A percentile compares a stretch with the other conserved stretches of the same genome.
Evolutionary conservation across 2,329 filamentous ascomycete genomes (phyloP).

Genomic region (Verticillium isaacii): DNA sequence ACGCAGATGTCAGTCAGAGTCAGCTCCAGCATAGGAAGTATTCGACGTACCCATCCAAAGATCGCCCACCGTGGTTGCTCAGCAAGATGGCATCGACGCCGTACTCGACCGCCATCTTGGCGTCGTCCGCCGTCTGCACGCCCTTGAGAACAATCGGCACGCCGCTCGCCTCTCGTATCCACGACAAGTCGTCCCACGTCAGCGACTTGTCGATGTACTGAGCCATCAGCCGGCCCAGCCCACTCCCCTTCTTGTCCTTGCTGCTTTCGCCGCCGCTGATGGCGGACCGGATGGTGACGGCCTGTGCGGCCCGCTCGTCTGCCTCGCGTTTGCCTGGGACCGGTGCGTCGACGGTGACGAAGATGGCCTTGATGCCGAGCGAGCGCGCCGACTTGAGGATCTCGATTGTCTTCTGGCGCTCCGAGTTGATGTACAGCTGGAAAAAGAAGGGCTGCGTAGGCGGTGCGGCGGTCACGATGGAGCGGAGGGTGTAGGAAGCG

Average conservation of each 20-base stretch:
- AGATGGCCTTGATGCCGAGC: constrained; percentile 44
- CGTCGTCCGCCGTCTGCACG: constrained; percentile 63
- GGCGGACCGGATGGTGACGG: constrained; percentile 32
- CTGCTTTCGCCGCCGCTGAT: constrained; percentile 34
- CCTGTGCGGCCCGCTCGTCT: constrained; percentile 45
- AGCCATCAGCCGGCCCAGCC: constrained; percentile 45
- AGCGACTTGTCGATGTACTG: constrained; percentile 46
- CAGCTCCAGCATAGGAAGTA: constrained; percentile 50
- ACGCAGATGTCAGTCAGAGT: background rate
- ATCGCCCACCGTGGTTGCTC: constrained; percentile 65
- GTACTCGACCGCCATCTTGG: constrained; percentile 51
- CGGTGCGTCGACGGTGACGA: constrained; percentile 52
- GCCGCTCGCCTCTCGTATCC: constrained; percentile 52
- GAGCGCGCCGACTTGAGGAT: constrained; percentile 32
- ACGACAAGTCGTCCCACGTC: constrained; percentile 60
- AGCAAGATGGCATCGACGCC: constrained; percentile 65
- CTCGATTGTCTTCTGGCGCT: constrained; percentile 41
- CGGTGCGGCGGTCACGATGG: constrained; percentile 32
- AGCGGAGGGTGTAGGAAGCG: constrained; percentile 40
- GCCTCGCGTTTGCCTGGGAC: constrained; percentile 52
- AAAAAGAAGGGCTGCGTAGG: constrained; percentile 40
- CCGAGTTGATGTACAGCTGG: constrained; percentile 50
- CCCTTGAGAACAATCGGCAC: constrained; percentile 63
- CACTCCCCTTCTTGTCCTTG: constrained; percentile 48
- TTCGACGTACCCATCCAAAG: constrained; percentile 39